Evolutionary conservation across 805 yeast species (phyloP), one percentile per base, ranked within the genome.

Genomic region (Metschnikowia proteae): DNA sequence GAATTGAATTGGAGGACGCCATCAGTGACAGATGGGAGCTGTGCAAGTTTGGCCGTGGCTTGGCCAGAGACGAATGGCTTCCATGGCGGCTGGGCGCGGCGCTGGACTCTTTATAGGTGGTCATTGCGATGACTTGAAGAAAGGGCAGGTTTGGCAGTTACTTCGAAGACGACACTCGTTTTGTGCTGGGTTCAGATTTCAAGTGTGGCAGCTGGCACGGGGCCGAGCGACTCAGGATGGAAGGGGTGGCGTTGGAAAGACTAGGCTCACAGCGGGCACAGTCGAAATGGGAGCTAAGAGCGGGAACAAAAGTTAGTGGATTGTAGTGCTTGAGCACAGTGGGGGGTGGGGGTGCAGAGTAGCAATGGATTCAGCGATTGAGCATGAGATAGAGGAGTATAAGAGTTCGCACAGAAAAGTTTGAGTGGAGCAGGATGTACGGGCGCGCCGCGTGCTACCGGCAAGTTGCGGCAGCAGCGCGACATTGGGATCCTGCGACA

Each of bases 341-440:
- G 23, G 22, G 23, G 10, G n/a, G 25, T 27, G 25, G 17, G 28
- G 13, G 6, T 38, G 41, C 41, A 27, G 32, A n/a, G n/a, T 27
- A 38, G 32, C 25, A 27, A 27, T 8, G 30, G 30, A 28, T 28
- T 17, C 17, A 17, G 17, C 17, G 17, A 11, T 26, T 37, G 29
- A n/a, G 23, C 28, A 31, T 38, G 41, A 38, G 41, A 38, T 38
- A 38, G 31, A 23, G 41, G 41, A 13, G n/a, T 27, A 38, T 38
- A 10, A 31, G 27, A 30, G 34, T 40, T 29, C 43, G 43, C 43
- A n/a, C 43, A 30, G 43, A 40, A 40, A 40, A 40, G 43, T 40
- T 40, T 13, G 29, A n/a, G 33, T 40, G 29, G 22, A 32, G 36
- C 22, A n/a, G 36, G 43, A 30, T 23, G 43, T n/a, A 40, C 36